Base-by-base conservation (phyloP, 768 basidiomycete species). In the Naganishia vaughanmartiniae region DNA sequence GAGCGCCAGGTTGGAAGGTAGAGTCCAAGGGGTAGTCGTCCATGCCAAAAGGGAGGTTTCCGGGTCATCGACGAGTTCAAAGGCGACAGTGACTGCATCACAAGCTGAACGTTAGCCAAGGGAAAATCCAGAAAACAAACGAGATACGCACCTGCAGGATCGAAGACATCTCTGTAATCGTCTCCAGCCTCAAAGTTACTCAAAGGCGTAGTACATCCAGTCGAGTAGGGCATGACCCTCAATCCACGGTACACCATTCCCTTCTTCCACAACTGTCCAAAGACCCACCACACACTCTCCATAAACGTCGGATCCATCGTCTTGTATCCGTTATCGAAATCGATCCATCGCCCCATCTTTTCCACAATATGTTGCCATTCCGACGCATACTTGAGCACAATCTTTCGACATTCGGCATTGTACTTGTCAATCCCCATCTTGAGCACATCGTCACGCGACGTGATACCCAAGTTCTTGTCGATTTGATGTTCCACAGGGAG, bases 231-330 rank as follows among this genome's bases (percentile, higher is more conserved):
- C 93, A 99, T 96, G 73, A 99, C 96, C 70, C 87, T 86, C 73
- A 94, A 84, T 0, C 96, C 96, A 19, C 92, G 87, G 82, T 99
- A 99, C 21, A 99, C 93, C 83, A 93, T 82, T 6, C 85, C 88
- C 81, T 93, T 95, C 78, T 93, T 87, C 86, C 89, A 95, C n/a
- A 99, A 86, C 79, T 93, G 88, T 66, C 87, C 85, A 82, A 99
- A 99, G 11, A 92, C 96, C 96, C 96, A 99, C 96, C 96, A 99
- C 14, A 96, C 92, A 56, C 88, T 89, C 84, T 99, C 96, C 96
- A 99, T 98, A 81, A 91, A 99, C 11, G 88, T 84, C 9, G 88
- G 82, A 77, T 98, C 93, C 73, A 98, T 86, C 19, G 96, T 99
- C 85, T 97, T 98, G 85, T 99, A 99, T 77, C 97, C 96, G 76